Conservation (phyloP, 768 basidiomycete genomes). For the Russula emetica region DNA sequence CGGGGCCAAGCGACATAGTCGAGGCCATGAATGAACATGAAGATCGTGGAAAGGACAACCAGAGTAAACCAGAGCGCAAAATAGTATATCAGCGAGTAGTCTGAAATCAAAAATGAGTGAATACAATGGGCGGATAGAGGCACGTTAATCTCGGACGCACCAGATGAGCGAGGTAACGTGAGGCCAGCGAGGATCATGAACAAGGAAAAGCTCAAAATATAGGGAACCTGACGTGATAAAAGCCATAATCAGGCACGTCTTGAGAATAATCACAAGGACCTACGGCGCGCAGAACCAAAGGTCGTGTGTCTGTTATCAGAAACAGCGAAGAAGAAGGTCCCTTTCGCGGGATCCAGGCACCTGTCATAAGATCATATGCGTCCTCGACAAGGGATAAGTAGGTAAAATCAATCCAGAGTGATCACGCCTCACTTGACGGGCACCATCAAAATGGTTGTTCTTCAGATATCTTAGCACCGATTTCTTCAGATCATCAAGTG, state of each 20-base stretch:
- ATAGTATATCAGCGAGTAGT: slow-evolving; percentile 82
- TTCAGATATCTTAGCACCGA: slow-evolving; percentile 80
- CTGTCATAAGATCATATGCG: slow-evolving; percentile 91
- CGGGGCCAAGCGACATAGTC: slow-evolving; percentile 96
- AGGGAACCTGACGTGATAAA: slow-evolving; percentile 62
- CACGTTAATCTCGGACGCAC: slow-evolving; percentile 43
- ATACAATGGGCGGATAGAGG: slow-evolving; percentile 13
- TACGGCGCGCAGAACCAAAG: slow-evolving; percentile 81
- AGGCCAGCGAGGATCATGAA: slow-evolving; percentile 87
- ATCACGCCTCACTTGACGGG: slow-evolving; percentile 59
- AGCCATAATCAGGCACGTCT: slow-evolving; percentile 1
- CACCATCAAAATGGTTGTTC: slow-evolving; percentile 96
- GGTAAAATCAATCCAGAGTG: not conserved
- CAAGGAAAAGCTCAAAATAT: slow-evolving; percentile 69
- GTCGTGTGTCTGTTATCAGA: slow-evolving; percentile 71
- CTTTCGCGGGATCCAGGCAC: slow-evolving; percentile 81
- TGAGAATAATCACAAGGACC: slow-evolving; percentile 32
- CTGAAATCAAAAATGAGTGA: slow-evolving; percentile 39
- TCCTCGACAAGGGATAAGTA: slow-evolving; percentile 47
- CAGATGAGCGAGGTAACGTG: slow-evolving; percentile 81
- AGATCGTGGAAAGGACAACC: slow-evolving; percentile 55
- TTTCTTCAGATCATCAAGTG: slow-evolving; percentile 82
- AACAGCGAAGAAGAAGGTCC: slow-evolving; percentile 66
- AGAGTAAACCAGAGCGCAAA: slow-evolving; percentile 75
- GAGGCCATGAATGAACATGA: slow-evolving; percentile 82